Conservation (phyloP, 2,329 filamentous ascomycete genomes). For the Trichoderma koningii region DNA sequence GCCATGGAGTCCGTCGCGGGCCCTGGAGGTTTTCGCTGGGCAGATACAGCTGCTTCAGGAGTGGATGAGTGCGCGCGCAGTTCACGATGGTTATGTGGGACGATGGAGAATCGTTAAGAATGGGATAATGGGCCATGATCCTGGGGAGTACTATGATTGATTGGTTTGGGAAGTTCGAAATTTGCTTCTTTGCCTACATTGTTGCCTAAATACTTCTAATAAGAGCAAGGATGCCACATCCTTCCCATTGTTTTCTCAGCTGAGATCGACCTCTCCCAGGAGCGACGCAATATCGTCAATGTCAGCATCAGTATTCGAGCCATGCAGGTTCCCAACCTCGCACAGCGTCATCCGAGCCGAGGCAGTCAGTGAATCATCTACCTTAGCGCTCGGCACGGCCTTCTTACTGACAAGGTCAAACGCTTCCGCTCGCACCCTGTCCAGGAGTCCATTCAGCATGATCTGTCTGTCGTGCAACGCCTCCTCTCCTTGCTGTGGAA, state of each 20-base stretch:
- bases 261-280: neutral
- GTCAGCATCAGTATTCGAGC: neutral
- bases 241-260: neutral
- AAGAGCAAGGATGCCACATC: neutral
- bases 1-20: conserved; percentile 51
- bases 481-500: neutral
- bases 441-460: neutral
- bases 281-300: neutral
- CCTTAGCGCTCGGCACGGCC: neutral
- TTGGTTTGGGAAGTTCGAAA: neutral
- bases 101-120: no score
- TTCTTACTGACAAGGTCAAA: neutral
- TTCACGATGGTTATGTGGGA: neutral
- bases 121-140: neutral
- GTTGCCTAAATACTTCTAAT: neutral
- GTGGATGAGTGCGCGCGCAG: neutral
- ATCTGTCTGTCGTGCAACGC: neutral
- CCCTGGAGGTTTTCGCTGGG: conserved; percentile 55
- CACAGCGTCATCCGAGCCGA: neutral
- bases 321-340: neutral
- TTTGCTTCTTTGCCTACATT: neutral
- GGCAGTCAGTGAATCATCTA: neutral
- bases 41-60: conserved; percentile 55
- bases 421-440: neutral
- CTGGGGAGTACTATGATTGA: neutral